A percentile compares a stretch with the other conserved stretches of the same genome.
Conservation (phyloP, 768 basidiomycete genomes). For the Pleurotus djamor region DNA sequence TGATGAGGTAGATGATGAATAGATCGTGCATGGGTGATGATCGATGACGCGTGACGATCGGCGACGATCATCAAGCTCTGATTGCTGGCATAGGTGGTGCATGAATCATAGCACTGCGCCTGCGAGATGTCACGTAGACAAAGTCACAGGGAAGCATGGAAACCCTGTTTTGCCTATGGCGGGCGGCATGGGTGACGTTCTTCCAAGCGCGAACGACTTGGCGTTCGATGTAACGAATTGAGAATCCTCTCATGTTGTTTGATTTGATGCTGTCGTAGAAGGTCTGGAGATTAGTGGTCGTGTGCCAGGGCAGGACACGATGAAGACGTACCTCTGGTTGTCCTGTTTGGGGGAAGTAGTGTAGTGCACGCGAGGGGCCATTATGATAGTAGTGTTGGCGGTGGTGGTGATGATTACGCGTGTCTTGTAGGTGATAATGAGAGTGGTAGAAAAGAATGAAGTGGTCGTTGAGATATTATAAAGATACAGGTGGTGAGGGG, state of each 20-base stretch:
- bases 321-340: background rate
- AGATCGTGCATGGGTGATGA: background rate
- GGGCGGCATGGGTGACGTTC: slow-evolving; percentile 5
- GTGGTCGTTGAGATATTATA: background rate
- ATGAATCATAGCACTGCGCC: slow-evolving; percentile 1
- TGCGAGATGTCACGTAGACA: slow-evolving; percentile 1
- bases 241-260: background rate
- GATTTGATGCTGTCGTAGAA: background rate
- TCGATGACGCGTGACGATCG: background rate
- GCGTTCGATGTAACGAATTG: slow-evolving; percentile 1
- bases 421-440: background rate
- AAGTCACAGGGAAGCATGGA: slow-evolving; percentile 5
- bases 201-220: slow-evolving; percentile 7
- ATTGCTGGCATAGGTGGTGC: background rate
- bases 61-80: background rate
- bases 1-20: no score
- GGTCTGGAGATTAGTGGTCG: background rate
- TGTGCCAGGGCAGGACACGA: background rate
- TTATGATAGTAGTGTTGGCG: background rate
- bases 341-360: background rate
- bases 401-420: background rate
- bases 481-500: background rate
- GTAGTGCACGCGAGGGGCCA: slow-evolving; percentile 5
- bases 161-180: slow-evolving; percentile 2
- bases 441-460: slow-evolving; percentile 4